Conservation (phyloP, 176 grass and related monocot species). For the Musa beccarii region DNA sequence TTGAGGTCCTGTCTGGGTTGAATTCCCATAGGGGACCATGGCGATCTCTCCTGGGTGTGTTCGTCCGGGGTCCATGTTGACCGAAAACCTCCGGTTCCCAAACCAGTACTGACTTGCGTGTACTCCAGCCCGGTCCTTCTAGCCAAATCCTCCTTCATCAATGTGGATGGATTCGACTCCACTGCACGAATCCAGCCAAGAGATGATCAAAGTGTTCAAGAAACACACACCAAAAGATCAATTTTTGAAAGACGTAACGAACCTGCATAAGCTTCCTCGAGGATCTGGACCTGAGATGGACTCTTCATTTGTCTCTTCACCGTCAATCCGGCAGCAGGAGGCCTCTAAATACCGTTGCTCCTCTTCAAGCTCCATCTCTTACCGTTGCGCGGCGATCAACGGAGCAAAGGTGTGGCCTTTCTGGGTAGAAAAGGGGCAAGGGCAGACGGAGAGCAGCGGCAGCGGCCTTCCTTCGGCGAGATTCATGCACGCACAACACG, state of each 20-base stretch:
- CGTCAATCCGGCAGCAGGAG: not conserved
- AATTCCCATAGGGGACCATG: not conserved
- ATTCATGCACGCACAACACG: not conserved
- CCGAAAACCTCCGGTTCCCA: not conserved
- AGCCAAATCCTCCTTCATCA: not conserved
- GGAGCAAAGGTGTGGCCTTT: not conserved
- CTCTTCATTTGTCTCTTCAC: not conserved
- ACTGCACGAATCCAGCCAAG: not conserved
- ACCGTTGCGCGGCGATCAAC: not conserved
- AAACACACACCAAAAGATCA: not conserved
- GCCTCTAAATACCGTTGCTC: not conserved
- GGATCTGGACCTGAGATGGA: not conserved
- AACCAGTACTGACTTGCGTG: slow-evolving; percentile 1
- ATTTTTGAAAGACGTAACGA: not conserved
- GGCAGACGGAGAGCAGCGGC: not conserved
- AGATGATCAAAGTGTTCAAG: no score
- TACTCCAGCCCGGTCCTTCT: not conserved
- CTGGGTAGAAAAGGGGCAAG: not conserved
- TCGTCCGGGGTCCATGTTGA: not conserved
- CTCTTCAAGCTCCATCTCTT: not conserved
- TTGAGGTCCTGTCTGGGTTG: not conserved
- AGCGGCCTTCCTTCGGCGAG: not conserved
- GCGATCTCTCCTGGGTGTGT: not conserved
- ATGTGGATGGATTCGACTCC: not conserved
- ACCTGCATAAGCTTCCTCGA: not conserved